These are phyloP conservation scores for Pelargonium citronellum DNA, from an alignment of 441 rosid genomes.

Conservation along the genomic window DNA sequence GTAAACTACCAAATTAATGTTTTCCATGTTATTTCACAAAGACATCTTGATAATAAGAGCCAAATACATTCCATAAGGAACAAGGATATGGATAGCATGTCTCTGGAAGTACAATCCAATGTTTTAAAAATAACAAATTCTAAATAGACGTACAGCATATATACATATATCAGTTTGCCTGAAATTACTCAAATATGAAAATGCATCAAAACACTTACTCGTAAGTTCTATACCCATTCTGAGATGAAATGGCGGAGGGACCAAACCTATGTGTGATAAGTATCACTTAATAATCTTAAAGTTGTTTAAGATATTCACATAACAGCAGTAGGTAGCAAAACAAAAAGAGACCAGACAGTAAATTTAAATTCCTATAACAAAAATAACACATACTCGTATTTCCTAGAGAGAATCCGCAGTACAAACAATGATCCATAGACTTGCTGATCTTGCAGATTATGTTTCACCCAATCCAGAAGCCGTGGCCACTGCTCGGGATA, in stretches of 20 bases:
- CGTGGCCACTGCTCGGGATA: constrained; percentile 96
- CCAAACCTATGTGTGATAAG: background rate
- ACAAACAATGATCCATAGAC: constrained; percentile 83
- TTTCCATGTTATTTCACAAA: no score
- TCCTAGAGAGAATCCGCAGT: constrained; percentile 75
- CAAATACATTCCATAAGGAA: background rate
- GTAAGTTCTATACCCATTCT: background rate
- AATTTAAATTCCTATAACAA: background rate
- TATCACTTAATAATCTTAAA: background rate
- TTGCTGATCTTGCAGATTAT: constrained; percentile 77
- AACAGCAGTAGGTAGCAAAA: no score
- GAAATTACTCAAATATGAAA: background rate
- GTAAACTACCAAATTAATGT: no score
- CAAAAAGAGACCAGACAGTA: no score
- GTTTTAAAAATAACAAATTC: background rate
- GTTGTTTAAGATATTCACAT: background rate
- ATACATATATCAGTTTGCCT: background rate
- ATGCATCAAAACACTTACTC: background rate
- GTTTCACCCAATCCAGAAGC: constrained; percentile 83
- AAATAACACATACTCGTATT: constrained; percentile 72
- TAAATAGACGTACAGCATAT: background rate
- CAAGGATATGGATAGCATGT: background rate
- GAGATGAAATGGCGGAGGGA: background rate
- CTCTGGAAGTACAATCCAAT: background rate
- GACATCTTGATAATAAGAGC: background rate